Base-by-base conservation (phyloP, 345 rosid species). In the Salix purpurea region DNA sequence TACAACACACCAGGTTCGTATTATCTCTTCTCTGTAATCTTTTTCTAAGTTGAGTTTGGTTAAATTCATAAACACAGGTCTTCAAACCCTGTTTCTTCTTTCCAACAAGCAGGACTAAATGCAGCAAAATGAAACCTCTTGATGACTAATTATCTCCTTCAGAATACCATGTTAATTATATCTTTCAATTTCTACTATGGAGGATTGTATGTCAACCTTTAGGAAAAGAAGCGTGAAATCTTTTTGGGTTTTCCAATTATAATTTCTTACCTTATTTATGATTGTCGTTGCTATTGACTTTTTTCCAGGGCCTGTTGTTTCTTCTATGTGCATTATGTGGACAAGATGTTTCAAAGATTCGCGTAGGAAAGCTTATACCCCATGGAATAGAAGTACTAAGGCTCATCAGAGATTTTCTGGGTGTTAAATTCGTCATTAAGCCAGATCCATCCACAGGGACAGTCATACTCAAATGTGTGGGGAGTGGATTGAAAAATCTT, bases 1-100 rank as follows among this genome's bases (percentile, higher is more conserved):
- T 84, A 92, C 99, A 48, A 75, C 97, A 46, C 97, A 94, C 83
- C 97, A 92, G 97, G 98, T 93, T 21, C 42, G 89, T 78, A 44
- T 37, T 68, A 28, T 72, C 66, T 68, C n/a, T 9, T 60, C 48
- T 30, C 61, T 67, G 18, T 50, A 0, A 6, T 7, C 4, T 26
- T 23, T 18, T 62, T 62, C 21, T 26, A 2, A 6, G 36, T 39
- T 18, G 30, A 42, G 14, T 10, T 39, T 66, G 60, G 15, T 60
- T 26, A 50, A 60, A 40, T 61, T 67, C 56, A 15, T 23, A 24
- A 6, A 37, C 2, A 5, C 6, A 11, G 36, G 50, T 36, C 8
- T 4, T 21, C 34, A 56, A 46, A 58, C 23, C 32, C n/a, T 14
- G 21, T 39, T 73, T 36, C 34, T 24, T n/a, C 34, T 7, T 52